Evolutionary conservation across 129 eudicot species (phyloP).

Genomic region (Ambrosia artemisiifolia): DNA sequence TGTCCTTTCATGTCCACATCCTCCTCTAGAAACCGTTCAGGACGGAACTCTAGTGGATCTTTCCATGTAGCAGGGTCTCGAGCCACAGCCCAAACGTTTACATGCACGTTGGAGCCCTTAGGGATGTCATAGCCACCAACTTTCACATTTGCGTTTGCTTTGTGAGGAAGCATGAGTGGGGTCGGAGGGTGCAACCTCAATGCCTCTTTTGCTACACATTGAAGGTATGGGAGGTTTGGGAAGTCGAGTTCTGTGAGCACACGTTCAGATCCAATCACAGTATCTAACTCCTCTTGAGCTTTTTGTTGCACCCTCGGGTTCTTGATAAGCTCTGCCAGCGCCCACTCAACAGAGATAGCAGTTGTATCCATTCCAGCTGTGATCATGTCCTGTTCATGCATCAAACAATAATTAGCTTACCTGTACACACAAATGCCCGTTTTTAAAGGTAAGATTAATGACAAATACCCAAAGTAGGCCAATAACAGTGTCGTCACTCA

Average conservation of each 20-base stretch:
- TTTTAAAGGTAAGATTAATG: not conserved
- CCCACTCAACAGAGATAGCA: conserved; percentile 72
- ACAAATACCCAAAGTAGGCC: conserved; percentile 68
- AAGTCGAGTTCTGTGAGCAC: conserved; percentile 60
- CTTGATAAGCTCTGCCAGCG: conserved; percentile 77
- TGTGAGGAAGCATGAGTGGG: conserved; percentile 79
- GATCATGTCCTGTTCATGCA: conserved; percentile 69
- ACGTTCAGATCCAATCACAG: conserved; percentile 51
- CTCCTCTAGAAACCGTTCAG: conserved; percentile 66
- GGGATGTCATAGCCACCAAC: conserved; percentile 78
- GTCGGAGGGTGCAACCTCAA: conserved; percentile 76
- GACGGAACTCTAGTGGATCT: conserved; percentile 51
- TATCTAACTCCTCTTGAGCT: conserved; percentile 72
- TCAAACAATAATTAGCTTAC: not conserved
- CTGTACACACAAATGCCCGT: not conserved
- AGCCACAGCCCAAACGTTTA: conserved; percentile 78
- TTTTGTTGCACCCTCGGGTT: conserved; percentile 71
- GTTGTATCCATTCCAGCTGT: conserved; percentile 84
- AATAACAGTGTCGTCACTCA: conserved; percentile 68
- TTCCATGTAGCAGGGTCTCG: conserved; percentile 62
- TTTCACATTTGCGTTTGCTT: conserved; percentile 53
- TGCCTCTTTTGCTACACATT: conserved; percentile 61
- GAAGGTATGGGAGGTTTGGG: conserved; percentile 66
- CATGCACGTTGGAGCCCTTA: conserved; percentile 62
- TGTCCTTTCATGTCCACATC: conserved; percentile 89